Evolutionary conservation across 768 basidiomycete species (phyloP), one percentile per base, ranked within the genome.

Genomic region (Russula vinacea): DNA sequence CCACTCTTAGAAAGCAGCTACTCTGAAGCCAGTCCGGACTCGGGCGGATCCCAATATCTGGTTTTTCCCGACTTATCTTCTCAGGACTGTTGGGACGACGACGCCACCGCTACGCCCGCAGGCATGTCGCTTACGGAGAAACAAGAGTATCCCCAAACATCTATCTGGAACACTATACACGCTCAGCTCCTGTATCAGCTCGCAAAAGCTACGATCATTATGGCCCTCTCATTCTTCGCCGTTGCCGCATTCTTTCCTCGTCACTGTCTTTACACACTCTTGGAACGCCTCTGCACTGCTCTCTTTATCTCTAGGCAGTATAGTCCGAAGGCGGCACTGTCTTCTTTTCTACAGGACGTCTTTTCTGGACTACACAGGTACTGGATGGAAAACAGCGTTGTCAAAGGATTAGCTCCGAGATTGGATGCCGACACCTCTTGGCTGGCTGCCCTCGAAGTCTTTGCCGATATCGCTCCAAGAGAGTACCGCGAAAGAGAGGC

Each of bases 301-400:
- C 42, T 61, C n/a, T 45, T 61, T 22, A 56, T 65, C n/a, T 45
- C 39, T 54, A 35, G 55, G 55, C 55, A 52, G 10, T 61, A 61
- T 50, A 52, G 11, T 39, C 39, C 33, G 1, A 65, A 61, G 26
- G 60, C 9, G 3, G 55, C 64, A 10, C 32, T 65, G 8, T 65
- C 64, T 16, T 56, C 64, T n/a, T 65, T 65, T 9, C n/a, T 65
- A 29, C 59, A 61, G 14, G 64, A 65, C 16, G 26, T 61, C 33
- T 40, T 65, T 9, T n/a, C 5, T 33, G 49, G 59, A 19, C 14
- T 65, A 44, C 64, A 61, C 47, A 51, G 16, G 26, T 65, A 56
- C 32, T 65, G 64, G 64, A 65, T 61, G 64, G 54, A 56, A 17
- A 37, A 44, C 33, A 61, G 33, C 59, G n/a, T 61, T n/a, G 16